Evolutionary conservation across 106 monocot genomes (phyloP).

Genomic region (Hemerocallis citrina): DNA sequence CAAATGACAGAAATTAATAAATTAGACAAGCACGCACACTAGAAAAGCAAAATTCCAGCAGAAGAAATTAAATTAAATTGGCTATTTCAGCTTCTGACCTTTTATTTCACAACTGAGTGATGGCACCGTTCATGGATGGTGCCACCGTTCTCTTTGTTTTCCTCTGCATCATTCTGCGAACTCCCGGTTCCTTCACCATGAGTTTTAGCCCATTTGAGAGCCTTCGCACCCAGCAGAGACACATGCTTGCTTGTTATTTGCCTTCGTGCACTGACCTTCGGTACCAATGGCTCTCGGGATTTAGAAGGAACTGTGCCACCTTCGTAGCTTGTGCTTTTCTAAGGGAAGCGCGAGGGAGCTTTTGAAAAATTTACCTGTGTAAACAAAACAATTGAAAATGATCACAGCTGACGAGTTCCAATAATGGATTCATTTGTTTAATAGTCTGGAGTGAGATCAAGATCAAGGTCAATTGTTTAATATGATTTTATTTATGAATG

Average conservation of each 20-base stretch:
- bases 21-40: too few relatives aligned
- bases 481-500: too few relatives aligned
- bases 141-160: conserved; percentile 11
- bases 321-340: conserved; percentile 86
- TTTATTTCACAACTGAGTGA: too few relatives aligned
- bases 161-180: not conserved
- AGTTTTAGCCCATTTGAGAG: not conserved
- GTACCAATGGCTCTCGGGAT: conserved; percentile 86
- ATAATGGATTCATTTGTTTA: not conserved
- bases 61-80: too few relatives aligned
- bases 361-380: conserved; percentile 71
- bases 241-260: conserved; percentile 78
- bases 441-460: too few relatives aligned
- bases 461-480: too few relatives aligned
- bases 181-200: not conserved
- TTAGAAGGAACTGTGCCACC: conserved; percentile 63
- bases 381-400: too few relatives aligned
- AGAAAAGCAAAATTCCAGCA: too few relatives aligned
- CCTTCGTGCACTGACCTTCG: conserved; percentile 70
- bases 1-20: too few relatives aligned
- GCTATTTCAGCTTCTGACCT: too few relatives aligned
- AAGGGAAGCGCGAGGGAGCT: conserved; percentile 49
- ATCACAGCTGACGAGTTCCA: too few relatives aligned
- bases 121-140: too few relatives aligned
- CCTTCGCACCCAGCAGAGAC: conserved; percentile 48